Base-by-base conservation (phyloP, 148 eudicot genomes). In the Chenopodium berlandieri region DNA sequence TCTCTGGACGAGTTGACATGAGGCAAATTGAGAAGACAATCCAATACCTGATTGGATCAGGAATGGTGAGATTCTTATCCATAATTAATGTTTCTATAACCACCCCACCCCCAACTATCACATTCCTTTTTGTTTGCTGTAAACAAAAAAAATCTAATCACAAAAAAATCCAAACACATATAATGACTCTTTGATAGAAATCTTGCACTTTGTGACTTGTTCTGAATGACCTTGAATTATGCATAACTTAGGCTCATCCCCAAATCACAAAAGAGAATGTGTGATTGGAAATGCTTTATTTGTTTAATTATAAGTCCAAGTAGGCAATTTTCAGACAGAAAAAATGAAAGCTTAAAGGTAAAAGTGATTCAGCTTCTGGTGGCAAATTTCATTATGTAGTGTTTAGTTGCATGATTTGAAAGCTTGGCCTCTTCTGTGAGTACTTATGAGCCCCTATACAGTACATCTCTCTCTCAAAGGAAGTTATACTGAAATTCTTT, bases 1-100 rank as follows among this genome's bases (percentile, higher is more conserved):
- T 88, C n/a, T 81, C 88, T 73, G 90, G 88, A 54, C 82, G 88
- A 44, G 90, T 88, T 4, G 90, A 88, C 75, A 86, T 88, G 88
- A 88, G 34, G 78, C 86, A 86, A 77, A 86, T 88, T 5, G 90
- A 86, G 82, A 88, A 86, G 87, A 88, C 90, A 12, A 88, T 88
- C 54, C 90, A 88, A 31, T 88, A 88, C 78, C 86, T 88, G 17
- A 86, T 88, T 5, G 90, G 88, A 50, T 86, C 90, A 3, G 90
- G 90, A 34, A 88, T 88, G 90, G 90, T 88, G 68, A 85, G 83
- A 50, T 74, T 78, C 47, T 62, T 62, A 62, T 7, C 66, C 66
- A 20, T 9, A 62, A 5, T 56, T 56, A 4, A 1, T 56, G 17
- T 56, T 56, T 56, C 62, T 16, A 3, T 56, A 17, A 3, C 0